These are phyloP conservation scores for Fraxinus velutina DNA, from an alignment of 305 asterid genomes.

Conservation along the genomic window DNA sequence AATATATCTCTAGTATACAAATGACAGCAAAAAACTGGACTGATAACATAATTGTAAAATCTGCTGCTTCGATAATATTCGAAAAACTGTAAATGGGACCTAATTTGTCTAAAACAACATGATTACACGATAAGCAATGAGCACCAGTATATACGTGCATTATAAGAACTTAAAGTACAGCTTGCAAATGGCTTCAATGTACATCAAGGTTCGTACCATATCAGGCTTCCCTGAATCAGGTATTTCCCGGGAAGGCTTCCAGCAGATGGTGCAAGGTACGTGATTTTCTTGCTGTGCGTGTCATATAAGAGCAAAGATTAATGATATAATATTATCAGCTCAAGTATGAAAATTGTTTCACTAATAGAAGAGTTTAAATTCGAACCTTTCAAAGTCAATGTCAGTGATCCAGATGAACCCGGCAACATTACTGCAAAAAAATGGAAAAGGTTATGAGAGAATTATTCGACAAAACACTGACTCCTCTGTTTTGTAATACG, in stretches of 20 bases:
- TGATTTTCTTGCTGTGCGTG: slow-evolving; percentile 67
- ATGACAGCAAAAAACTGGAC: background rate
- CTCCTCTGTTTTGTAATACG: background rate
- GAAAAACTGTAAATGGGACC: background rate
- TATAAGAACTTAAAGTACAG: background rate
- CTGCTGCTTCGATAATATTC: background rate
- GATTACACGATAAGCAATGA: background rate
- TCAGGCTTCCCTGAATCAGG: slow-evolving; percentile 76
- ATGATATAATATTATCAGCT: slow-evolving; percentile 7
- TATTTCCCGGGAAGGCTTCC: slow-evolving; percentile 86
- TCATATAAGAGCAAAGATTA: background rate
- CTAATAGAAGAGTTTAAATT: slow-evolving; percentile 7
- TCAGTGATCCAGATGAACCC: slow-evolving; percentile 93
- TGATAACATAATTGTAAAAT: background rate
- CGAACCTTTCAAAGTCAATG: slow-evolving; percentile 71
- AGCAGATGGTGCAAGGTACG: slow-evolving; percentile 85
- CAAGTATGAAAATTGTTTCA: background rate
- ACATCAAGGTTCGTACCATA: slow-evolving; percentile 72
- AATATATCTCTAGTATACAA: background rate
- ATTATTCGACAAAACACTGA: background rate
- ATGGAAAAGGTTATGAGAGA: slow-evolving; percentile 14
- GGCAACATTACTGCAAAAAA: slow-evolving; percentile 66
- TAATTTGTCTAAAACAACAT: background rate
- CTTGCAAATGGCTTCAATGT: background rate
- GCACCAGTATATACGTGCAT: slow-evolving; percentile 6